Percentiles rank a stretch among this genome's conserved stretches.
phyloP scores from a whole-genome alignment of 129 eudicot genomes.

The Calendula officinalis region DNA sequence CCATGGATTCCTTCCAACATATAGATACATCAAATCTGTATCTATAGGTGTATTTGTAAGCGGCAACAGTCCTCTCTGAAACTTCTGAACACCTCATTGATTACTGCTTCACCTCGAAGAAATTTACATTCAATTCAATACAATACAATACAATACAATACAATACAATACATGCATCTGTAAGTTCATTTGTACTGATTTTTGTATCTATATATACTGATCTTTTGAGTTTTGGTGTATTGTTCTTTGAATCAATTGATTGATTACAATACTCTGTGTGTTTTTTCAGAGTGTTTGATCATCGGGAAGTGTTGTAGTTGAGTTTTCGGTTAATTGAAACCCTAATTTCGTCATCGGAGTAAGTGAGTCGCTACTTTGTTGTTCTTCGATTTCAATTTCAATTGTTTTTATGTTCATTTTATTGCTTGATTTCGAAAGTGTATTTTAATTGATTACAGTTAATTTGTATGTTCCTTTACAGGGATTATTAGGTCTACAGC shows the following conservation, averaged over 20 bases:
- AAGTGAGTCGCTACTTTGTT: constrained; percentile 13
- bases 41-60: constrained; percentile 5
- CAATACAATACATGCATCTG: constrained; percentile 30
- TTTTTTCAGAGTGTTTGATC: constrained; percentile 11
- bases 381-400: neutral
- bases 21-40: constrained; percentile 10
- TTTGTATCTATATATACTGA: neutral
- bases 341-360: constrained; percentile 21
- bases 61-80: constrained; percentile 4
- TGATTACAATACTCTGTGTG: constrained; percentile 10
- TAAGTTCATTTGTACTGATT: constrained; percentile 19
- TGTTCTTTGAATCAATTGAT: neutral
- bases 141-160: constrained; percentile 27
- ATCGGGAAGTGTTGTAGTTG: neutral
- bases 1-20: constrained; percentile 18
- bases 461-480: neutral
- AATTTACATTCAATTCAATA: neutral
- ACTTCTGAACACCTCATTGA: constrained; percentile 14
- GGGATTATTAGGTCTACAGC: neutral
- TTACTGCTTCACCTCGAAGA: constrained; percentile 12
- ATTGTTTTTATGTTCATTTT: constrained; percentile 11
- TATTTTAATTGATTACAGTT: neutral
- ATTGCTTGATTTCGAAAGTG: neutral
- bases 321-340: constrained; percentile 13
- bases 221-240: constrained; percentile 3